phyloP scores from a whole-genome alignment of 495 filamentous ascomycete genomes.

The Podospora tetraspora region DNA sequence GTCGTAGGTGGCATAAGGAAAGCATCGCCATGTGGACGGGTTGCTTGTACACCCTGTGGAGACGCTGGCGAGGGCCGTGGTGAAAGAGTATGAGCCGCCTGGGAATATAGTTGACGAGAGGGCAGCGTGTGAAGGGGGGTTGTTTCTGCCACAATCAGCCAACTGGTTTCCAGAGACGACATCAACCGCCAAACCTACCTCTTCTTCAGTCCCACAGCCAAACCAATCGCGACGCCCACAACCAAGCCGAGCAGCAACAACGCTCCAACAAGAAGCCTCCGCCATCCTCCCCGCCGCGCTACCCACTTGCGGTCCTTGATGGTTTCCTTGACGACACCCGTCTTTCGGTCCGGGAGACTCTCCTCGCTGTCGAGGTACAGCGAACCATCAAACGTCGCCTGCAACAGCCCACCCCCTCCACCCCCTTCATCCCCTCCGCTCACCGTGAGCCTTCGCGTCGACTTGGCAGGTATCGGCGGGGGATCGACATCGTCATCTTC shows the following conservation, averaged over 20 bases:
- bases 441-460: constrained; percentile 10
- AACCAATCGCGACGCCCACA: constrained; percentile 39
- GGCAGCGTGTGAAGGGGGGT: not conserved
- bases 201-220: constrained; percentile 42
- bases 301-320: constrained; percentile 11
- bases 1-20: constrained; percentile 45
- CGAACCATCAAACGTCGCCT: not conserved
- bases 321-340: not conserved
- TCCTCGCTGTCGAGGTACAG: not conserved
- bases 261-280: constrained; percentile 26
- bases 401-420: not conserved
- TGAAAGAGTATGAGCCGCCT: constrained; percentile 49
- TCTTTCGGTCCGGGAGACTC: not conserved
- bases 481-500: constrained; percentile 14
- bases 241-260: constrained; percentile 30
- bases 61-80: constrained; percentile 47
- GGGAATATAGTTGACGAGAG: constrained; percentile 40
- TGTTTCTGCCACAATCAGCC: constrained; percentile 2
- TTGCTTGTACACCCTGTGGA: constrained; percentile 48
- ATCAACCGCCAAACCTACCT: no score
- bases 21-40: constrained; percentile 50
- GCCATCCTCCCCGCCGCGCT: constrained; percentile 39
- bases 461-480: constrained; percentile 9
- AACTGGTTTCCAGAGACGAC: no score
- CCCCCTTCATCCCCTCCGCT: not conserved